Evolutionary conservation across 2,329 filamentous ascomycete genomes (phyloP), one percentile per base, ranked within the genome.

Genomic region (Celoporthe dispersa): DNA sequence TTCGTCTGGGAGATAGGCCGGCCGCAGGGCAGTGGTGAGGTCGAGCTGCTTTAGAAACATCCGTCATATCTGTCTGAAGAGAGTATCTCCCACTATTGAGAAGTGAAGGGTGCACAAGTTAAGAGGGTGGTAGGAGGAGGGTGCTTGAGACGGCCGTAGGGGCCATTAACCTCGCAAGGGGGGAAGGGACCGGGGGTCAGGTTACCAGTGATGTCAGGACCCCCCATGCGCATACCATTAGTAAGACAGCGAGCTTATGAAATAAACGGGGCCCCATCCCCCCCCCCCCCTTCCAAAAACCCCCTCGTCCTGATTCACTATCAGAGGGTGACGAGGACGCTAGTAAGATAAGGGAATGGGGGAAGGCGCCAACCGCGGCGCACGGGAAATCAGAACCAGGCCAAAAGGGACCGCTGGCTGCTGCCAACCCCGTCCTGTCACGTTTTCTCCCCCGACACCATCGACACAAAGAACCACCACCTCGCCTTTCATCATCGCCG

Each of bases 41-140:
- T 99, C 95, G 80, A 98, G 88, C 77, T 92, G 90, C 87, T 97
- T 95, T 86, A 98, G 87, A 88, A 97, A 97, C 95, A 98, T 98
- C 86, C 92, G 93, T 92, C 84, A 88, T 85, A 79, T 82, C 83
- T 75, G 75, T 74, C 72, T 69, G 74, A 75, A 75, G 73, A 75
- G 70, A 72, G 64, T 71, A 71, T 77, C 22, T 75, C 76, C 75
- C 70, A 70, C 57, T 48, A 57, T 70, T 48, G 44, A 48, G 44
- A 48, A n/a, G 22, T 48, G 22, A 48, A 48, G 44, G n/a, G 8
- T 48, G 19, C n/a, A n/a, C n/a, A n/a, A n/a, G n/a, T n/a, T n/a
- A n/a, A 8, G 11, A 9, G 44, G 41, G 59, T 57, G 33, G 64
- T n/a, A 53, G 19, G 70, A 31, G 28, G 22, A 51, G 60, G 41